A percentile compares a stretch with the other conserved stretches of the same genome.
phyloP scores from a whole-genome alignment of 2,329 filamentous ascomycete species.

The Calonectria ilicicola region DNA sequence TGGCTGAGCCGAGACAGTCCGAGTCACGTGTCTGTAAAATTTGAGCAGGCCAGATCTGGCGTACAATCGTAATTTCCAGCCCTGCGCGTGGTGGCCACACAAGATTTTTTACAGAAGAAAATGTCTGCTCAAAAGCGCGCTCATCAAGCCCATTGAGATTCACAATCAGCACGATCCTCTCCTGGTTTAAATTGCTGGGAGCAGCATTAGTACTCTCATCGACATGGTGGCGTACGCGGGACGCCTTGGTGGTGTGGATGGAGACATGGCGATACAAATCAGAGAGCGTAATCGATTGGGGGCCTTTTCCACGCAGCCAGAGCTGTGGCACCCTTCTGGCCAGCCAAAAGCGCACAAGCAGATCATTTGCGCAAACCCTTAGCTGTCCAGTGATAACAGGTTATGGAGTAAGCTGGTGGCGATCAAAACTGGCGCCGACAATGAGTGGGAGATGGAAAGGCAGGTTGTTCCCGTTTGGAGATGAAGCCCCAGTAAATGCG shows the following conservation, averaged over 20 bases:
- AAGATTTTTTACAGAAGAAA: neutral
- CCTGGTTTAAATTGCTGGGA: neutral
- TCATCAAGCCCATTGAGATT: neutral
- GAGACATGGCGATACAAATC: neutral
- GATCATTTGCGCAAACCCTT: neutral
- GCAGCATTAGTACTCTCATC: neutral
- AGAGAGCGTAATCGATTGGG: neutral
- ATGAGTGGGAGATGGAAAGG: neutral
- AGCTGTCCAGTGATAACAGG: neutral
- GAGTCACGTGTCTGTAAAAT: neutral
- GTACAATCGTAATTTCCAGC: neutral
- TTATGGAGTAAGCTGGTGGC: neutral
- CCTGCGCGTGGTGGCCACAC: neutral
- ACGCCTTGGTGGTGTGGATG: neutral
- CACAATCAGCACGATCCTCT: neutral
- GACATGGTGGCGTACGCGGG: neutral
- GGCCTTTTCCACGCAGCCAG: neutral
- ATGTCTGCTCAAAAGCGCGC: neutral
- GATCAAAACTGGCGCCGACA: neutral
- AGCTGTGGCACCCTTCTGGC: neutral
- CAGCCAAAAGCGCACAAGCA: neutral
- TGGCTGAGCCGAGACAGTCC: neutral
- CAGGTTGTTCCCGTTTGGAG: neutral
- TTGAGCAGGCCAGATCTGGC: neutral
- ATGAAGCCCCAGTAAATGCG: neutral